phyloP scores from a whole-genome alignment of 1,139 yeast species.

The Pichia sp. region DNA sequence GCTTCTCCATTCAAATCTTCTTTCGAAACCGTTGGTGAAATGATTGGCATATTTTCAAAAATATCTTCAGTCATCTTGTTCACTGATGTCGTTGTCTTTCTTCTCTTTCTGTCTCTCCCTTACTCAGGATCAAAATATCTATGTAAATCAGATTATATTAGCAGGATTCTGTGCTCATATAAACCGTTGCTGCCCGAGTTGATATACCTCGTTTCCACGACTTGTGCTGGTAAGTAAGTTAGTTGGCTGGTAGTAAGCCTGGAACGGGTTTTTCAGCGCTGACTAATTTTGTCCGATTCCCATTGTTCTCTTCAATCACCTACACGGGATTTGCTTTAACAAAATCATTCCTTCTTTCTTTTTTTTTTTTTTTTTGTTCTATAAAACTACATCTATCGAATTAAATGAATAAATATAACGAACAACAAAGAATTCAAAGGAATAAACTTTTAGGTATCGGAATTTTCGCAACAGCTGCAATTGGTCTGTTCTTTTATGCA shows the following conservation, averaged over 20 bases:
- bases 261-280: slow-evolving; percentile 3
- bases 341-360: too few relatives aligned
- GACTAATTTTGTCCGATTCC: slow-evolving; percentile 5
- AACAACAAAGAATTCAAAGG: slow-evolving; percentile 1
- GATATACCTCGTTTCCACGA: too few relatives aligned
- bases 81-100: too few relatives aligned
- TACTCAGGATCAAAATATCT: too few relatives aligned
- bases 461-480: slow-evolving; percentile 11
- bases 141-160: too few relatives aligned
- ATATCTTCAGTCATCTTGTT: slow-evolving; percentile 18
- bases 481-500: slow-evolving; percentile 6
- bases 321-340: too few relatives aligned
- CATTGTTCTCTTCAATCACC: not conserved
- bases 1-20: not conserved
- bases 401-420: not conserved
- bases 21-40: slow-evolving; percentile 26
- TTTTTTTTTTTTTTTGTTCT: not conserved
- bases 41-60: slow-evolving; percentile 27
- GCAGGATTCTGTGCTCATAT: too few relatives aligned
- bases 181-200: too few relatives aligned
- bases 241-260: too few relatives aligned
- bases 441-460: slow-evolving; percentile 10
- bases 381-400: not conserved
- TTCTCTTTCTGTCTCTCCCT: too few relatives aligned
- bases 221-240: too few relatives aligned